Conservation (phyloP, 1,284 basidiomycete genomes). For the Bondarzewia mesenterica region DNA sequence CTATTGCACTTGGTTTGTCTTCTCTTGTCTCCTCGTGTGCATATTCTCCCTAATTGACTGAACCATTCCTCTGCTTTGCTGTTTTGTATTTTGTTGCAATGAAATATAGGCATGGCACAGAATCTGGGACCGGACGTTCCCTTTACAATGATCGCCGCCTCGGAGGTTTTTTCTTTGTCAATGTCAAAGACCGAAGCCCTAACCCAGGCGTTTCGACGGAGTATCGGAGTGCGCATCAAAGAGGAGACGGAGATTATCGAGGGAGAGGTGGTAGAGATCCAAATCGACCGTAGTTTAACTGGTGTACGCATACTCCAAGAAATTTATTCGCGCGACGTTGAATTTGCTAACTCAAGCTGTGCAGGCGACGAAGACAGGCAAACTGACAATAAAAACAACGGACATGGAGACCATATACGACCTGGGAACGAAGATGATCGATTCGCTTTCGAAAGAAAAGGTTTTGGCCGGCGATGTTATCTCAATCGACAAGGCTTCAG, state of each 20-base stretch:
- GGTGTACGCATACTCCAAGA: slow-evolving; percentile 55
- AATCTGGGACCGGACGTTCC: slow-evolving; percentile 90
- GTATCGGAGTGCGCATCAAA: slow-evolving; percentile 95
- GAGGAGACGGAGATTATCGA: slow-evolving; percentile 98
- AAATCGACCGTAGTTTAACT: slow-evolving; percentile 94
- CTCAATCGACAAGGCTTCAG: slow-evolving; percentile 94
- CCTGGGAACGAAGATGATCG: slow-evolving; percentile 98
- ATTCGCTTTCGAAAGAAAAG: slow-evolving; percentile 94
- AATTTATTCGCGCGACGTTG: slow-evolving; percentile 1
- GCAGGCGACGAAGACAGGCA: slow-evolving; percentile 96
- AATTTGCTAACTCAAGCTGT: neutral
- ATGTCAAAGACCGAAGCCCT: slow-evolving; percentile 99
- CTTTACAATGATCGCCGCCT: slow-evolving; percentile 94
- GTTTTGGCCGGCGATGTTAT: slow-evolving; percentile 95
- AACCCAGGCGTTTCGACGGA: slow-evolving; percentile 91
- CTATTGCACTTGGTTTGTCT: slow-evolving; percentile 82
- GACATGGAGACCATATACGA: slow-evolving; percentile 99
- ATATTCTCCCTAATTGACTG: neutral
- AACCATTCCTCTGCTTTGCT: slow-evolving; percentile 2
- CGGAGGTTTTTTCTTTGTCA: slow-evolving; percentile 94
- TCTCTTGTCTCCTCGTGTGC: neutral
- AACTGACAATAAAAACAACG: slow-evolving; percentile 95
- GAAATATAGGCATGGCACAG: slow-evolving; percentile 83
- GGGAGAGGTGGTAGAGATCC: slow-evolving; percentile 97
- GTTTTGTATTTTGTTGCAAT: neutral